A percentile compares a stretch with the other conserved stretches of the same genome.
phyloP scores from a whole-genome alignment of 495 filamentous ascomycete species.

The Aspergillus haitiensis region DNA sequence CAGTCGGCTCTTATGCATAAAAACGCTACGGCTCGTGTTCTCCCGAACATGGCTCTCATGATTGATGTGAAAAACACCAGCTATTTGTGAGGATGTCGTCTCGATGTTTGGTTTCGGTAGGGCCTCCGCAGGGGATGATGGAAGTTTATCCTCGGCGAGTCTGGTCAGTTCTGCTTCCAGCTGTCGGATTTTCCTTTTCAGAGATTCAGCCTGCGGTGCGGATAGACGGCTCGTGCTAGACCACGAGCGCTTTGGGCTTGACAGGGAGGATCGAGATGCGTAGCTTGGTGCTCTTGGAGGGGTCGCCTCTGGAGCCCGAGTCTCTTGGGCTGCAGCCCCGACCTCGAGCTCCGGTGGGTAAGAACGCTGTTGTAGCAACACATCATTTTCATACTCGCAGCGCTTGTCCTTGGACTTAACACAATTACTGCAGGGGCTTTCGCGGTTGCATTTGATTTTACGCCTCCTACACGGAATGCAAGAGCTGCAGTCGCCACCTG shows the following conservation, averaged over 20 bases:
- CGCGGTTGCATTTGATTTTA: slow-evolving; percentile 54
- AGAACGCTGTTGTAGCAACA: slow-evolving; percentile 18
- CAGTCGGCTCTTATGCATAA: slow-evolving; percentile 54
- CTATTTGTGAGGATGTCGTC: slow-evolving; percentile 24
- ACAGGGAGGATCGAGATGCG: slow-evolving; percentile 16
- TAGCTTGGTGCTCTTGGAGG: slow-evolving; percentile 11
- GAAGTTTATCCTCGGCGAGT: slow-evolving; percentile 2
- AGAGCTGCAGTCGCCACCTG: slow-evolving; percentile 29
- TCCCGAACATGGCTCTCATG: slow-evolving; percentile 27
- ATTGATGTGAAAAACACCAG: slow-evolving; percentile 31
- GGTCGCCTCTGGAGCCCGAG: neutral
- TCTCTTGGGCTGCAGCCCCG: neutral
- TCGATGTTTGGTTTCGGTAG: slow-evolving; percentile 27
- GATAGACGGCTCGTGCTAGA: slow-evolving; percentile 32
- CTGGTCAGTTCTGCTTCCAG: slow-evolving; percentile 48
- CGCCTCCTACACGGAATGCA: slow-evolving; percentile 48
- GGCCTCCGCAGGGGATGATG: slow-evolving; percentile 13
- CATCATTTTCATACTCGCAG: slow-evolving; percentile 42
- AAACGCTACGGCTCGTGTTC: slow-evolving; percentile 39
- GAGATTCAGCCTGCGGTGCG: slow-evolving; percentile 34
- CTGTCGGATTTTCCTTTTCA: slow-evolving; percentile 43
- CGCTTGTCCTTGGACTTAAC: slow-evolving; percentile 39
- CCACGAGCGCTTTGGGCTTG: slow-evolving; percentile 28
- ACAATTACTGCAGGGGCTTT: slow-evolving; percentile 53
- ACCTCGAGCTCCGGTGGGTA: slow-evolving; percentile 3